Percentiles rank a stretch among this genome's conserved stretches.
phyloP scores from a whole-genome alignment of 495 filamentous ascomycete genomes.

The Penicillium silybi region DNA sequence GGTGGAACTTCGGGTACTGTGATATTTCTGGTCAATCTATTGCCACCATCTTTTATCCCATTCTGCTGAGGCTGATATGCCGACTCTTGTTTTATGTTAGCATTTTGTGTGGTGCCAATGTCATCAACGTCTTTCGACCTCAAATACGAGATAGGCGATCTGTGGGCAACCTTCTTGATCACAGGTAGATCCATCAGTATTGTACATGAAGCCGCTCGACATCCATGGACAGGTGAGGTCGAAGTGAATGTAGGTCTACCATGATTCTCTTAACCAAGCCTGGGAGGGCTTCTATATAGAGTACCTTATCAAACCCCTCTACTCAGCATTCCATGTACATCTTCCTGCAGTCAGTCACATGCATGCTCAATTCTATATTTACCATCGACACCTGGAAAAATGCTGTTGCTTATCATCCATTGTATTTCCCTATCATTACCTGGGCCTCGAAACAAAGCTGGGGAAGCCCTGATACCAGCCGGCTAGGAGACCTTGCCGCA shows the following conservation, averaged over 20 bases:
- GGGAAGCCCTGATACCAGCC: background rate
- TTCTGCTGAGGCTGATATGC: background rate
- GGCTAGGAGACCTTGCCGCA: background rate
- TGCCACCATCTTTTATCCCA: background rate
- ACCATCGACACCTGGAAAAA: background rate
- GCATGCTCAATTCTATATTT: background rate
- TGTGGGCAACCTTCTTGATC: background rate
- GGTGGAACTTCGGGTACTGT: conserved; percentile 7
- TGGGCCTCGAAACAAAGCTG: background rate
- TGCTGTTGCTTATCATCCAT: background rate
- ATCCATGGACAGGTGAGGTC: background rate
- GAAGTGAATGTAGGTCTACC: no score
- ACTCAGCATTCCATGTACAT: no score
- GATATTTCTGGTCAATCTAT: conserved; percentile 1
- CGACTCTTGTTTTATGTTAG: conserved; percentile 2
- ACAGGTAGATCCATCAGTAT: background rate
- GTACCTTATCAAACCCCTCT: no score
- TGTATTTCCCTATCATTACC: background rate
- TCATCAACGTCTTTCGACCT: background rate
- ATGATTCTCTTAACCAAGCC: no score
- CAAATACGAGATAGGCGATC: conserved; percentile 4
- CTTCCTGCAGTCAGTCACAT: no score
- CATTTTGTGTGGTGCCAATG: conserved; percentile 3
- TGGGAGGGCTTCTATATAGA: no score
- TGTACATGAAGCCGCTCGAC: background rate